Evolutionary conservation across 2,329 filamentous ascomycete genomes (phyloP).

Genomic region (Diaporthe humulicola): DNA sequence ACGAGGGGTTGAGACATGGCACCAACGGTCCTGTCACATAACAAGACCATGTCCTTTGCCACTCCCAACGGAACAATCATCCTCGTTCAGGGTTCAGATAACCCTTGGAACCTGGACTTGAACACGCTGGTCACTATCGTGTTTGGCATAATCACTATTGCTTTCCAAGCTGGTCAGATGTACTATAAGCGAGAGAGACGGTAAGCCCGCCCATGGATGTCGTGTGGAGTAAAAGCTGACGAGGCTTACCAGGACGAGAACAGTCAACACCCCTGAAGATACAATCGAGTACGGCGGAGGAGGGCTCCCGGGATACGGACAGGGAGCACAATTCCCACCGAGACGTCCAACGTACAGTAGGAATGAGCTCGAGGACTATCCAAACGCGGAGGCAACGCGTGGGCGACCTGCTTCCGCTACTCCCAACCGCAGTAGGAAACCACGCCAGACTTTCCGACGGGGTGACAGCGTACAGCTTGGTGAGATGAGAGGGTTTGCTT

Average conservation of each 20-base stretch:
- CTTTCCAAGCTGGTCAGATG: background rate
- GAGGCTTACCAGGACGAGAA: background rate
- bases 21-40: background rate
- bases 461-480: background rate
- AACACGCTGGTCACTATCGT: constrained; percentile 23
- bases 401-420: background rate
- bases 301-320: background rate
- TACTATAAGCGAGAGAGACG: background rate
- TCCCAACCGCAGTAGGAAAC: background rate
- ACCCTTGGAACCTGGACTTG: constrained; percentile 18
- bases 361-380: background rate
- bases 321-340: background rate
- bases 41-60: background rate
- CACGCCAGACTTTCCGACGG: too few relatives aligned
- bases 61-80: background rate
- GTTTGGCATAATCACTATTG: constrained; percentile 1
- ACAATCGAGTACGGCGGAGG: background rate
- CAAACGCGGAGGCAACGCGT: background rate
- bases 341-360: background rate
- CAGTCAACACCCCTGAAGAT: background rate
- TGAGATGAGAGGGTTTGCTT: background rate
- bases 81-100: background rate
- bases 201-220: background rate
- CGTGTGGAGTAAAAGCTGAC: background rate
- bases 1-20: background rate